Evolutionary conservation across 495 filamentous ascomycete species (phyloP).

Genomic region (Thozetella sp.): DNA sequence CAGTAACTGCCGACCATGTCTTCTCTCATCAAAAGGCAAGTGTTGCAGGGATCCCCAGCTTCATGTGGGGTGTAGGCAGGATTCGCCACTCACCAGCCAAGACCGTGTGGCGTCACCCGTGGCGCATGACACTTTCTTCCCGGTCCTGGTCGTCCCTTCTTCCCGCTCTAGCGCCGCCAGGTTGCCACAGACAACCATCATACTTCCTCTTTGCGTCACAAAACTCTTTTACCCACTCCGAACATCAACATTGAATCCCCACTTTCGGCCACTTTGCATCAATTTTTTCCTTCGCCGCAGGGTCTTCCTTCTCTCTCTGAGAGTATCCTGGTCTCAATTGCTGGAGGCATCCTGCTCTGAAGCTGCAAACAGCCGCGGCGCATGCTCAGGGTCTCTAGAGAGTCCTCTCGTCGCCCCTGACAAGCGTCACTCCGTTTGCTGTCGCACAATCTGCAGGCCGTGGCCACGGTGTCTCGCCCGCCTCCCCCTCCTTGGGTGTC

Average conservation of each 20-base stretch:
- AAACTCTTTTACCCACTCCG: background rate
- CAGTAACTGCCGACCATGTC: no score
- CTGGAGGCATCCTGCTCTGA: background rate
- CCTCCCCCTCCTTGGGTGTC: background rate
- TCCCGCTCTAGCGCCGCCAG: background rate
- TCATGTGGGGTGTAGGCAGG: background rate
- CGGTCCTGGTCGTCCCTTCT: background rate
- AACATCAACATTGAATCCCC: slow-evolving; percentile 1
- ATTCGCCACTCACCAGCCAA: no score
- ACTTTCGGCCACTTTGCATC: slow-evolving; percentile 1
- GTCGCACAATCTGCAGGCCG: background rate
- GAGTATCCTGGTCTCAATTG: background rate
- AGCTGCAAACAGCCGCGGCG: background rate
- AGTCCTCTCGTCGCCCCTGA: background rate
- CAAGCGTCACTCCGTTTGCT: background rate
- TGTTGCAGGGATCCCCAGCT: no score
- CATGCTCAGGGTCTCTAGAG: background rate
- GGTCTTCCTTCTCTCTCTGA: background rate
- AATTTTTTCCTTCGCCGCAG: background rate
- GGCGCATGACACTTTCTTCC: background rate
- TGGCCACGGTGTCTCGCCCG: background rate
- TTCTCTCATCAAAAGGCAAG: no score
- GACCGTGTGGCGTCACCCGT: no score
- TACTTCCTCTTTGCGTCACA: slow-evolving; percentile 2
- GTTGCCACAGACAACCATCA: background rate